These are phyloP conservation scores for Cucumis melo DNA, from an alignment of 306 rosid species.

Conservation along the genomic window DNA sequence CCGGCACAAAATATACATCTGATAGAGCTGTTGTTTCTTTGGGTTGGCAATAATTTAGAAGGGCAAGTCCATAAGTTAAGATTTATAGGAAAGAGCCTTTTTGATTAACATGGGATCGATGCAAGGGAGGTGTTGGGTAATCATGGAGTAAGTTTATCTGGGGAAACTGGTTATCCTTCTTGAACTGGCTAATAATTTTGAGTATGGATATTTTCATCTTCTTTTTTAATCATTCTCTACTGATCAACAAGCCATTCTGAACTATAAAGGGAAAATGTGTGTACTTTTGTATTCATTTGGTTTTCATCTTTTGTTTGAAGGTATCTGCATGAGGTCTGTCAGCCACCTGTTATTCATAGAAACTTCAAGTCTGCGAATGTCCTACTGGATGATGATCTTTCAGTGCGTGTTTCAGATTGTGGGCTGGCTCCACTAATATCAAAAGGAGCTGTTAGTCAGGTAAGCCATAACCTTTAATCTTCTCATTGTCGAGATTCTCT, in stretches of 20 bases:
- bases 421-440: constrained; percentile 89
- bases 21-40: not conserved
- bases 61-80: not conserved
- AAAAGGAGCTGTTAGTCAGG: constrained; percentile 93
- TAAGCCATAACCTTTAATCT: constrained; percentile 16
- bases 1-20: not conserved
- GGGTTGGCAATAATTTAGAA: not conserved
- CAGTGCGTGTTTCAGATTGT: constrained; percentile 73
- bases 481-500: not conserved
- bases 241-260: not conserved
- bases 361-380: constrained; percentile 83
- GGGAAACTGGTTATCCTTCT: not conserved
- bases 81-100: not conserved
- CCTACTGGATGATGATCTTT: constrained; percentile 81
- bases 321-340: constrained; percentile 81
- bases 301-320: constrained; percentile 30
- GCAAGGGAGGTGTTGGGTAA: not conserved
- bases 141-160: not conserved
- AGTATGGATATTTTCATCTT: not conserved
- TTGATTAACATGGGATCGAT: not conserved
- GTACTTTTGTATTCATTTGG: constrained; percentile 9
- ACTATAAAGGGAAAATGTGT: not conserved
- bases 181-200: not conserved
- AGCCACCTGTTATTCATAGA: constrained; percentile 79
- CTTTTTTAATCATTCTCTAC: not conserved